Evolutionary conservation across 129 eudicot genomes (phyloP).

Genomic region (Flaveria robusta): DNA sequence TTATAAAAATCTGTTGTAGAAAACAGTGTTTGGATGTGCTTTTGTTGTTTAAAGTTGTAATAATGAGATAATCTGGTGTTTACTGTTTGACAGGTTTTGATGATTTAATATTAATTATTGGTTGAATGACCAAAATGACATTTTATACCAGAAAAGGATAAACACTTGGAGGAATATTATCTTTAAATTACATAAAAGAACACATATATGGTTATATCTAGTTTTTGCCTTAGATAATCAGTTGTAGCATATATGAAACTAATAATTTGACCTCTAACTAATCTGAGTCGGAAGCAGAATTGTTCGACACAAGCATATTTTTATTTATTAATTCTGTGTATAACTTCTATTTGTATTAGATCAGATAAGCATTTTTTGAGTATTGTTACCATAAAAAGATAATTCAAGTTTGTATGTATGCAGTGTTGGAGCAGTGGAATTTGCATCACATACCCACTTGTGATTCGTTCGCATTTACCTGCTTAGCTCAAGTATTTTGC

Average conservation of each 20-base stretch:
- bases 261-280: too few relatives aligned
- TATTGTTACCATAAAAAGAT: constrained; percentile 8
- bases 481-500: constrained; percentile 52
- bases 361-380: neutral
- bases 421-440: constrained; percentile 98
- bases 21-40: constrained; percentile 1
- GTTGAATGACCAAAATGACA: neutral
- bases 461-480: constrained; percentile 62
- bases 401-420: constrained; percentile 29
- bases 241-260: neutral
- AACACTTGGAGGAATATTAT: neutral
- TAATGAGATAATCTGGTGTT: neutral
- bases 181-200: too few relatives aligned
- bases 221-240: neutral
- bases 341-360: too few relatives aligned
- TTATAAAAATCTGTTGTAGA: neutral
- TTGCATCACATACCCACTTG: constrained; percentile 91
- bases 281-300: too few relatives aligned
- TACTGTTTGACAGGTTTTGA: too few relatives aligned
- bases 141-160: neutral
- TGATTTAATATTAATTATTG: neutral
- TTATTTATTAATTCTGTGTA: too few relatives aligned
- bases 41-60: neutral
- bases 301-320: too few relatives aligned
- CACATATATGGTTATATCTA: too few relatives aligned